Conservation (phyloP, 192 early-diverging fungal genomes). For the Fimicolochytrium jonesii region DNA sequence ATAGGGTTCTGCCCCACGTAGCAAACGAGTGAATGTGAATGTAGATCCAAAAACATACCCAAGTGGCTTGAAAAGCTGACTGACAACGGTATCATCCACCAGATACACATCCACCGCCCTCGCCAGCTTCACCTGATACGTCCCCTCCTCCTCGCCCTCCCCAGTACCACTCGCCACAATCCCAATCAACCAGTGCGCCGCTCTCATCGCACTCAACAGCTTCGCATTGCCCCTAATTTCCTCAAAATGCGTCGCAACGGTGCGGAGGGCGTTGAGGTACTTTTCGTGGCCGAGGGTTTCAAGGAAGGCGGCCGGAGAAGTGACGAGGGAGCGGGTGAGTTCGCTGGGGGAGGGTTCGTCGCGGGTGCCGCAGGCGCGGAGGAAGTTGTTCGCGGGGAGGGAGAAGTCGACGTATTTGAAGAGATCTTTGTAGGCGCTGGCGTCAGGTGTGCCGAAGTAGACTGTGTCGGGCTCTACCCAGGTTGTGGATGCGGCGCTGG, state of each 20-base stretch:
- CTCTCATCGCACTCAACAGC: conserved; percentile 58
- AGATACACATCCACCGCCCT: conserved; percentile 69
- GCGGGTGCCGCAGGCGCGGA: conserved; percentile 79
- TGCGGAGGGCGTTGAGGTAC: conserved; percentile 66
- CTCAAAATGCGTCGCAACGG: conserved; percentile 65
- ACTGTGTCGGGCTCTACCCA: conserved; percentile 11
- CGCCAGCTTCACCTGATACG: conserved; percentile 59
- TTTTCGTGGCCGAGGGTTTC: conserved; percentile 53
- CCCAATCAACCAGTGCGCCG: conserved; percentile 63
- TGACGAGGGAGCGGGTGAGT: conserved; percentile 60
- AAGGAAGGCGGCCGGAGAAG: conserved; percentile 53
- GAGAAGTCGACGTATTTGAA: conserved; percentile 62
- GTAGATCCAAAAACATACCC: conserved; percentile 28
- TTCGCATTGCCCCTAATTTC: conserved; percentile 33
- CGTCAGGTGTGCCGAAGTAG: conserved; percentile 2
- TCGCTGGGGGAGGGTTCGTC: conserved; percentile 73
- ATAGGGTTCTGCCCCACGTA: background rate
- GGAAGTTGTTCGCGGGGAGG: conserved; percentile 63
- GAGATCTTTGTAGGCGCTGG: conserved; percentile 1
- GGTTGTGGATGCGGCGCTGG: background rate
- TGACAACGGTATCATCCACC: conserved; percentile 70
- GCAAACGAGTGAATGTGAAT: conserved; percentile 4
- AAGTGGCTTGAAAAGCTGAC: conserved; percentile 71
- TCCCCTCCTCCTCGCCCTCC: conserved; percentile 20
- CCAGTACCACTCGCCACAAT: conserved; percentile 32